phyloP scores from a whole-genome alignment of 768 basidiomycete species.

The Phylloporus sp. region DNA sequence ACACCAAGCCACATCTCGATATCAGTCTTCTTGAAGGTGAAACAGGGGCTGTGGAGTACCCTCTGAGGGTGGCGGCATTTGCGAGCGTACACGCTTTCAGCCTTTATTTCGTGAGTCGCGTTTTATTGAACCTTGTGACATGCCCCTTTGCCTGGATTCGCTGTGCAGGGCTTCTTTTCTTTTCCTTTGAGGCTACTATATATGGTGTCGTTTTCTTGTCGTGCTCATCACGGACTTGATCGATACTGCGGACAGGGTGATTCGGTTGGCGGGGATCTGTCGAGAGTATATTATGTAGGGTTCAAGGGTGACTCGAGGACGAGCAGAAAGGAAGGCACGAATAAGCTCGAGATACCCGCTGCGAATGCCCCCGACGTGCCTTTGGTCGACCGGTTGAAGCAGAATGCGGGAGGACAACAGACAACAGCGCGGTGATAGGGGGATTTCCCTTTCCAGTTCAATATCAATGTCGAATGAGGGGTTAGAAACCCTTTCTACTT shows the following conservation, averaged over 20 bases:
- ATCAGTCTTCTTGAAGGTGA: conserved; percentile 70
- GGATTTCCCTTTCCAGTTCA: neutral
- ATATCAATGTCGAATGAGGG: neutral
- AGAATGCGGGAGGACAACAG: conserved; percentile 55
- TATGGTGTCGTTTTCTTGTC: conserved; percentile 9
- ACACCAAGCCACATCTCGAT: conserved; percentile 62
- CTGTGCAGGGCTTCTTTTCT: neutral
- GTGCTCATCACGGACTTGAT: conserved; percentile 14
- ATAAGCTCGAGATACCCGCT: conserved; percentile 71
- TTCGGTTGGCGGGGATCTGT: conserved; percentile 56
- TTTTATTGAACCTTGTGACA: conserved; percentile 9
- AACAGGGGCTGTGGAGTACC: conserved; percentile 67
- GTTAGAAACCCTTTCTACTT: neutral
- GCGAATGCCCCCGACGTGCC: conserved; percentile 72
- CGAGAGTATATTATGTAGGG: conserved; percentile 73
- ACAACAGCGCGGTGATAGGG: conserved; percentile 50
- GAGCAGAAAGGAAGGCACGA: conserved; percentile 51
- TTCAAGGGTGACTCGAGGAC: conserved; percentile 71
- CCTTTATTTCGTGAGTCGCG: conserved; percentile 67
- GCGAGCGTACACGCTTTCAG: conserved; percentile 68
- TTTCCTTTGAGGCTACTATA: conserved; percentile 20
- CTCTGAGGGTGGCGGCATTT: conserved; percentile 70
- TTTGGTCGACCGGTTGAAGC: conserved; percentile 52
- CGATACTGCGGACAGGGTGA: conserved; percentile 46
- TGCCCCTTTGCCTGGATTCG: conserved; percentile 16